These are phyloP conservation scores for Saccharomyces paradoxus DNA, from an alignment of 805 yeast species.

Conservation along the genomic window DNA sequence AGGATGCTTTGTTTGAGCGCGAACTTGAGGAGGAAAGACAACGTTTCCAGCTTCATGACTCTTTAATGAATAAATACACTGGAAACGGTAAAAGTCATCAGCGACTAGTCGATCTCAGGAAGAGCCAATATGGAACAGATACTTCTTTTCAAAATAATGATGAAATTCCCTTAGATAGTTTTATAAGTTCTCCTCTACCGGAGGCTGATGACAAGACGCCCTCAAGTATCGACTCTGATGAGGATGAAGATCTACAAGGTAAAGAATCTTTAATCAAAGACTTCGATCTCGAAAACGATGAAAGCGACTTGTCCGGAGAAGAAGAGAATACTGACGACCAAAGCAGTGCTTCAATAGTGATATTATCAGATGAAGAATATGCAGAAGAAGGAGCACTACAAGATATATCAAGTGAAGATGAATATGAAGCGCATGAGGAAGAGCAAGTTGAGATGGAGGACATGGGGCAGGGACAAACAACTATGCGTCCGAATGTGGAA, in stretches of 20 bases:
- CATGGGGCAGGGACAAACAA: slow-evolving; percentile 1
- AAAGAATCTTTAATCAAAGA: not conserved
- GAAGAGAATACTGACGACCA: not conserved
- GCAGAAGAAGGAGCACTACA: not conserved
- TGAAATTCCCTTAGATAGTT: slow-evolving; percentile 2
- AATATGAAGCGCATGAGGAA: not conserved
- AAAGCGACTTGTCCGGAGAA: not conserved
- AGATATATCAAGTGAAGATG: not conserved
- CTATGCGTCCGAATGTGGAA: too few relatives aligned
- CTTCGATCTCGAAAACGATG: not conserved
- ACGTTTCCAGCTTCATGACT: slow-evolving; percentile 2
- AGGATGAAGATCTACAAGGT: not conserved
- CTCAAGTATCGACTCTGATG: not conserved
- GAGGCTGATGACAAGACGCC: not conserved
- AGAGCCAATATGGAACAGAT: slow-evolving; percentile 11
- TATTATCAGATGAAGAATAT: slow-evolving; percentile 5
- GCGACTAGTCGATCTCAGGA: not conserved
- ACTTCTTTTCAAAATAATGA: slow-evolving; percentile 15
- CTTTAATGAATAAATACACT: not conserved
- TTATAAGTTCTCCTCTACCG: not conserved
- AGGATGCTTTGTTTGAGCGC: slow-evolving; percentile 8
- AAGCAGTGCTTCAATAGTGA: slow-evolving; percentile 3
- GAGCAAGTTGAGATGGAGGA: not conserved
- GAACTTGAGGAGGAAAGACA: slow-evolving; percentile 8
- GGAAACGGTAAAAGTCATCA: not conserved